Evolutionary conservation across 148 eudicot species (phyloP).

Genomic region (Linanthus parryae): DNA sequence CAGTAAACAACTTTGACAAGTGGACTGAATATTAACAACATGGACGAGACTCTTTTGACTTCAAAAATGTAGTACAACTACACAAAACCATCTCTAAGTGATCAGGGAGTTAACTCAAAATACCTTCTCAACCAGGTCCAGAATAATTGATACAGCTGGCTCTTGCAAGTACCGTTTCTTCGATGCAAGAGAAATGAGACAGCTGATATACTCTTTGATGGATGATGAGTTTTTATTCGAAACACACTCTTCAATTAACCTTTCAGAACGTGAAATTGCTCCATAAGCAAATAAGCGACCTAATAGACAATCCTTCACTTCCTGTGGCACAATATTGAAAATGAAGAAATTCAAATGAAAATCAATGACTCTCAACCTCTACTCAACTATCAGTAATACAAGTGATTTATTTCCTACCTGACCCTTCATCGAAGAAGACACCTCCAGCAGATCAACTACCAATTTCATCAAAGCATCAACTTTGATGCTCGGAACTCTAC

Average conservation of each 20-base stretch:
- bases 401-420: constrained; percentile 47
- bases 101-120: too few relatives aligned
- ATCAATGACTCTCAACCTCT: background rate
- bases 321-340: constrained; percentile 43
- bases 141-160: constrained; percentile 60
- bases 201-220: constrained; percentile 57
- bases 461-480: constrained; percentile 68
- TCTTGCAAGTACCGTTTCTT: constrained; percentile 89
- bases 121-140: constrained; percentile 77
- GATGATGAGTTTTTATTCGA: constrained; percentile 37
- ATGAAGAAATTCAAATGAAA: constrained; percentile 1
- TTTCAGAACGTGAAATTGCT: constrained; percentile 77
- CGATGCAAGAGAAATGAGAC: constrained; percentile 55
- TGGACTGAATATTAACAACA: too few relatives aligned
- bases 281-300: constrained; percentile 96
- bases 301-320: constrained; percentile 68
- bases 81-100: too few relatives aligned
- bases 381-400: background rate
- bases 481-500: constrained; percentile 50
- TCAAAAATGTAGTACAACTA: too few relatives aligned
- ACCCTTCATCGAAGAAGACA: constrained; percentile 89
- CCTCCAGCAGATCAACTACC: constrained; percentile 60
- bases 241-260: constrained; percentile 53
- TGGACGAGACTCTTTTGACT: too few relatives aligned
- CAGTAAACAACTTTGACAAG: too few relatives aligned